phyloP scores from a whole-genome alignment of 2,329 filamentous ascomycete genomes.

The Claviceps maximensis region DNA sequence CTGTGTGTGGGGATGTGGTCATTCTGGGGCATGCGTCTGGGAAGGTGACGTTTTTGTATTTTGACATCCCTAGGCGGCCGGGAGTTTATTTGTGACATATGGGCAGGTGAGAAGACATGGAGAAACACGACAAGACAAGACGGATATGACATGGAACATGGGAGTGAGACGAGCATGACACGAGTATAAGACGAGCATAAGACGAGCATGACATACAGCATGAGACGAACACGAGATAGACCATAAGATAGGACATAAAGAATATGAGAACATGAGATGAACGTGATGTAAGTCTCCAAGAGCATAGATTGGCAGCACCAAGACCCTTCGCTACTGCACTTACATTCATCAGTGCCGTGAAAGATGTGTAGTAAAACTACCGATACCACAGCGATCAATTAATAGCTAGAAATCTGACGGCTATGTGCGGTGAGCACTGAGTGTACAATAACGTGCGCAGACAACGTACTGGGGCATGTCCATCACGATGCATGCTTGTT shows the following conservation, averaged over 20 bases:
- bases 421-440: background rate
- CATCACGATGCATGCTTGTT: background rate
- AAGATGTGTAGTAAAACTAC: no score
- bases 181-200: background rate
- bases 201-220: no score
- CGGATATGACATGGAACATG: no score
- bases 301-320: no score
- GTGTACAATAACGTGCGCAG: background rate
- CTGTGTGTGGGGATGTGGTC: conserved; percentile 5
- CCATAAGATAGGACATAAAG: no score
- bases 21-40: conserved; percentile 8
- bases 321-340: no score
- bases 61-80: conserved; percentile 4
- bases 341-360: no score
- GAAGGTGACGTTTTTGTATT: conserved; percentile 8
- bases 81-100: conserved; percentile 2
- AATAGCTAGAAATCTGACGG: background rate
- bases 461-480: background rate
- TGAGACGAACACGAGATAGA: no score
- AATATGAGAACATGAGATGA: no score
- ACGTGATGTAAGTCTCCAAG: no score
- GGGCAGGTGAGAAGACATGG: background rate
- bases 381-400: background rate
- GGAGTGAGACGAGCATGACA: no score
- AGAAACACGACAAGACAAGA: no score